Base-by-base conservation (phyloP, 208 protist genomes). In the Acanthamoeba lenticulata region DNA sequence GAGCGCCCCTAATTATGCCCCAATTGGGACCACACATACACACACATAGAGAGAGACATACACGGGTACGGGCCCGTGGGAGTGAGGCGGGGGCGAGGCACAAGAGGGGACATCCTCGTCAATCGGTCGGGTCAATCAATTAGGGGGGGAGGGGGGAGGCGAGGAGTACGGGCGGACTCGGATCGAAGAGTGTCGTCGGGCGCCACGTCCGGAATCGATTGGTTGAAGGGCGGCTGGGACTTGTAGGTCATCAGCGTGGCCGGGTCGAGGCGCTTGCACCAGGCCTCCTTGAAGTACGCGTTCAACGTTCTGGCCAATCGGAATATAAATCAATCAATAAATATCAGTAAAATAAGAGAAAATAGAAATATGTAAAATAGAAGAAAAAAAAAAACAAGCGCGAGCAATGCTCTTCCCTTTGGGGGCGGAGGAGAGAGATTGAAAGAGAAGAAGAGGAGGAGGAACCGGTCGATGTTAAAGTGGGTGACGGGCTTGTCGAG, bases 251-350 rank as follows among this genome's bases (percentile, higher is more conserved):
- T 74, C 5, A 96, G 55, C 13, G 42, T 88, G 36, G 60, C 57
- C 24, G 95, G 95, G 38, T 96, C 67, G 9, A 94, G 72, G 32
- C 89, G 42, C 72, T 96, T 96, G 44, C 95, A 96, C 94, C 95
- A 96, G 47, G 47, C 90, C 90, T 96, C 95, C 83, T 96, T 96
- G 85, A 96, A 97, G 85, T 72, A 90, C 5, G 94, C 72, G 79
- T 96, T 27, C 3, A 97, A 60, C 32, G 38, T 36, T 40, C 85
- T 81, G 42, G 27, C 32, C 32, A 85, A 24, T 21, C 91, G 21
- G n/a, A 19, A n/a, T n/a, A n/a, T n/a, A n/a, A n/a, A n/a, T n/a
- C n/a, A n/a, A n/a, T n/a, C n/a, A n/a, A n/a, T n/a, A n/a, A n/a
- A n/a, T n/a, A n/a, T n/a, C n/a, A n/a, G n/a, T n/a, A n/a, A n/a